Base-by-base conservation (phyloP, 2,329 filamentous ascomycete genomes). In the Ceratocystis cacaofunesta region DNA sequence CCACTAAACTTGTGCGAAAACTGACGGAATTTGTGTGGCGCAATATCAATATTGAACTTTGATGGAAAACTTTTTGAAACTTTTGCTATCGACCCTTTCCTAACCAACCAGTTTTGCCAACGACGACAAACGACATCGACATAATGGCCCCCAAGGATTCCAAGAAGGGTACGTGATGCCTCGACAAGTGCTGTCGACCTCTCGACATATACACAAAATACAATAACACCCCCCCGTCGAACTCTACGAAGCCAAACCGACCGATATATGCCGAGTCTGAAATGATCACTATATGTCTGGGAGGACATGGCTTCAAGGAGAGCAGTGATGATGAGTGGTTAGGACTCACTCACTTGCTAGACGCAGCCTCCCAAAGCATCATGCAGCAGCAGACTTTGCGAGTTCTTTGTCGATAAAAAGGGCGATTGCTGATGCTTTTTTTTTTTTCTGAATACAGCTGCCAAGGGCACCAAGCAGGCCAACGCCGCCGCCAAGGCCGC, bases 401-500 rank as follows among this genome's bases (percentile, higher is more conserved):
- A 86, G 84, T 87, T 86, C 83, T 83, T 72, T 77, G 25, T 72
- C 79, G 61, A 61, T 60, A 67, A 85, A 41, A 41, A 41, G 84
- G 79, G 84, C 84, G 84, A 85, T 85, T 87, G 84, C 84, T 87
- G 83, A 86, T 86, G 82, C 79, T 74, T 78, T 73, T 17, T 64
- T n/a, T 44, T 44, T 64, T 44, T 64, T 63, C 58, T 43, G 72
- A 64, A 71, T 75, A 78, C 75, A 86, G 83, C 80, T 78, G 78
- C 78, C 72, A 85, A 84, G 79, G 82, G 82, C 75, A 76, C 80
- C 78, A 94, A 94, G 85, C 87, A 95, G 85, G 94, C 94, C 80
- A 88, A 86, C 75, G 86, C 87, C 77, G 94, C 94, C 78, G 89
- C 94, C 74, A 97, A 99, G 85, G 89, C 94, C 78, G 89, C 91